Base-by-base conservation (phyloP, 306 rosid species). In the Vigna mungo region DNA sequence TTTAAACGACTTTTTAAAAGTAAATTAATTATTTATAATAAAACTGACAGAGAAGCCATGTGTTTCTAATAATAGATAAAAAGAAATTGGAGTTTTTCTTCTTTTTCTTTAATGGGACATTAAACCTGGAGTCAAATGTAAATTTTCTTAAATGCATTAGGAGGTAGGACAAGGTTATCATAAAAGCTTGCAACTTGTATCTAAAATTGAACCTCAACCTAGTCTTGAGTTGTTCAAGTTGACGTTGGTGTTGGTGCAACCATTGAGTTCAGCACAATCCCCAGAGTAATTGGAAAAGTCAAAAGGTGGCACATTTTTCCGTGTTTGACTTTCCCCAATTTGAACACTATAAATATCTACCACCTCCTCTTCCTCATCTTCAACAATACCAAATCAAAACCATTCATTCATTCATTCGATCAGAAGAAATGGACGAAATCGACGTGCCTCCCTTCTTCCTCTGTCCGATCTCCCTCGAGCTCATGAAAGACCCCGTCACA, bases 401-500 rank as follows among this genome's bases (percentile, higher is more conserved):
- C 46, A 41, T 41, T 39, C 44, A 39, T n/a, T n/a, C n/a, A n/a
- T n/a, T n/a, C n/a, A n/a, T 39, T 41, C 46, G 9, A 9, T 41
- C 46, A 41, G 2, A 43, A 7, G 1, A 13, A 6, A 91, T 88
- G 93, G 88, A 83, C 2, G 91, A 89, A 14, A 85, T 90, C 25
- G 98, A 92, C 1, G 86, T 95, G 68, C 95, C 98, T 60, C 78
- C 87, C 1, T 92, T 85, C 52, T 92, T 87, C 12, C 66, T 90
- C 23, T 95, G 97, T 78, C 98, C 98, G 1, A 87, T 95, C 34
- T 92, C 98, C 9, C 80, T 95, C 0, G 84, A 92, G 23, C 83
- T 92, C 80, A 95, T 95, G 98, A 92, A 90, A 32, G 98, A 95
- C 46, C 98, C 98, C 0, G 97, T 92, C 5, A 90, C 87, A 0